phyloP scores from a whole-genome alignment of 306 rosid genomes.

The Cucurbita moschata region DNA sequence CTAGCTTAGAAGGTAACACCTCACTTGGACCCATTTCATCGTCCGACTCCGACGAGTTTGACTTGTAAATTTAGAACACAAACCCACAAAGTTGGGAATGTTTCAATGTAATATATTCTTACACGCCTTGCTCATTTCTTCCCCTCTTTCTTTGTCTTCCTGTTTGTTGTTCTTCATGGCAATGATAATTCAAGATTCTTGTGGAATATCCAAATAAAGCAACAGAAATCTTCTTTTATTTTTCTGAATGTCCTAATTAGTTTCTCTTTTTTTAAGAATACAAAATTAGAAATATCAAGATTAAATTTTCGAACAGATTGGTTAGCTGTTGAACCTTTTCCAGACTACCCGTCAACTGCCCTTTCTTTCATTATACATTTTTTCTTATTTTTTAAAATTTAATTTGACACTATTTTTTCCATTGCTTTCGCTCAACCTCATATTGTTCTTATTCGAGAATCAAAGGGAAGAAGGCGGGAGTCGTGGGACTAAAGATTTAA shows the following conservation, averaged over 20 bases:
- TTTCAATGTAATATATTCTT: conserved; percentile 5
- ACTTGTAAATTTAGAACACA: conserved; percentile 7
- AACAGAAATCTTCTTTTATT: neutral
- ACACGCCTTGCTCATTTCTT: neutral
- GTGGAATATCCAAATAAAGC: neutral
- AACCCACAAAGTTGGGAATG: neutral
- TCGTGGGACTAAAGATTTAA: neutral
- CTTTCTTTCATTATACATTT: neutral
- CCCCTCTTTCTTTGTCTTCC: neutral
- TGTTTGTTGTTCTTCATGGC: neutral
- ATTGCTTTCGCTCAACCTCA: neutral
- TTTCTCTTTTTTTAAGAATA: neutral
- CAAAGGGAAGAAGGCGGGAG: no score
- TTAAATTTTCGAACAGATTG: neutral
- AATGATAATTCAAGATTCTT: neutral
- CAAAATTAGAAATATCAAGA: neutral
- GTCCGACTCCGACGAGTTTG: conserved; percentile 18
- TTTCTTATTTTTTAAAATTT: neutral
- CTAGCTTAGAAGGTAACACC: conserved; percentile 24
- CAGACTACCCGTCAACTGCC: neutral
- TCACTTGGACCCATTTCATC: conserved; percentile 29
- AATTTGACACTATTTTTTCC: neutral
- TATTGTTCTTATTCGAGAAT: neutral
- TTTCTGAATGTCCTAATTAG: neutral
- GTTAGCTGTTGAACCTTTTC: neutral